These are phyloP conservation scores for Recurvomyces mirabilis DNA, from an alignment of 495 filamentous ascomycete genomes.

Conservation along the genomic window DNA sequence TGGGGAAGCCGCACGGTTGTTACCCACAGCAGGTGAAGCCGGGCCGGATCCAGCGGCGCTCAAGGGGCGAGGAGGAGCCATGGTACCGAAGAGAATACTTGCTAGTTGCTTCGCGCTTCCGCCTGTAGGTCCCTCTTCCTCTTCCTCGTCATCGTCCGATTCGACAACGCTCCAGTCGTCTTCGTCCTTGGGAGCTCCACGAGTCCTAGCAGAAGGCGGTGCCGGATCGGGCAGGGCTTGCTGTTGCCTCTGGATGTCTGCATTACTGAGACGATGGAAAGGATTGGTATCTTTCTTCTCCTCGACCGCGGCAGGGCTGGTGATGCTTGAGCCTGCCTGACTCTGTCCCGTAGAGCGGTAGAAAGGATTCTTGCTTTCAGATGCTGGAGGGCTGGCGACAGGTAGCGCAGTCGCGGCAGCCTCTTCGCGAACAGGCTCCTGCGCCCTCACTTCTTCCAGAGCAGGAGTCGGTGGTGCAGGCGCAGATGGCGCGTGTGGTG, in stretches of 20 bases:
- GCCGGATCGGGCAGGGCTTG: conserved; percentile 18
- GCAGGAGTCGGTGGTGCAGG: conserved; percentile 29
- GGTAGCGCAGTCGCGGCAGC: conserved; percentile 14
- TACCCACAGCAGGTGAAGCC: conserved; percentile 21
- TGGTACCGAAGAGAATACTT: conserved; percentile 85
- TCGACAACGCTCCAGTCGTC: conserved; percentile 78
- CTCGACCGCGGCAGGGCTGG: conserved; percentile 30
- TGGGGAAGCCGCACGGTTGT: background rate
- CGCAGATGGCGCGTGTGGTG: conserved; percentile 5
- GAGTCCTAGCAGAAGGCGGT: conserved; percentile 29
- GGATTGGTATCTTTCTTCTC: conserved; percentile 71
- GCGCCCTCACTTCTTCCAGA: conserved; percentile 11
- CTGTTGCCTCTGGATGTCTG: conserved; percentile 25
- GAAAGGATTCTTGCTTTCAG: conserved; percentile 46
- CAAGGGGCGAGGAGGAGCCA: conserved; percentile 85
- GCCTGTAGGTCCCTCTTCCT: conserved; percentile 58
- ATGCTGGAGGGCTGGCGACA: conserved; percentile 30
- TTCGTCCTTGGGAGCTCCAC: conserved; percentile 62
- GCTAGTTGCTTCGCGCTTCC: conserved; percentile 83
- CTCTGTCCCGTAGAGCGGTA: conserved; percentile 51
- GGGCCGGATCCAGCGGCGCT: conserved; percentile 26
- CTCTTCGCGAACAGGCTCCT: conserved; percentile 14
- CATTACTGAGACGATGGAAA: conserved; percentile 76
- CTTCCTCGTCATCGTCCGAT: conserved; percentile 45
- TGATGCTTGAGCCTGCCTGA: conserved; percentile 29